phyloP scores from a whole-genome alignment of 257 asterid genomes.

The Solanum lycopersicoides region DNA sequence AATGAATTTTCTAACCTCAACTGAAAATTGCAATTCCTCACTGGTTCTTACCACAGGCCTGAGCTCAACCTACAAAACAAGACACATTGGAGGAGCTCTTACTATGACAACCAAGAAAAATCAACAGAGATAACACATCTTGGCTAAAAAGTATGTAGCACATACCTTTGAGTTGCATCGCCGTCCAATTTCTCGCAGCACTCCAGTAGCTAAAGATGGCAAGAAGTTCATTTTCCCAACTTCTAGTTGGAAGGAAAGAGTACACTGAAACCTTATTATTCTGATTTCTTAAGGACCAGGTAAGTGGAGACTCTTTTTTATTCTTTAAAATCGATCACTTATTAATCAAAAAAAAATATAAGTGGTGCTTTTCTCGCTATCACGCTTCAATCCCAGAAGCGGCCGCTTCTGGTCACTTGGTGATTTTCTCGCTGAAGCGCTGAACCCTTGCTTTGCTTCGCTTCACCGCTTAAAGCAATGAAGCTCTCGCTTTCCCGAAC shows the following conservation, averaged over 20 bases:
- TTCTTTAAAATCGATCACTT: not conserved
- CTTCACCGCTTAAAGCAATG: not conserved
- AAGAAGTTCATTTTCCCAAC: conserved; percentile 36
- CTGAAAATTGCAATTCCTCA: conserved; percentile 65
- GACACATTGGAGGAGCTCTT: not conserved
- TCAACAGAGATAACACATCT: not conserved
- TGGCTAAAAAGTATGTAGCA: not conserved
- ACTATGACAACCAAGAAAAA: not conserved
- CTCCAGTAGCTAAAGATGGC: conserved; percentile 53
- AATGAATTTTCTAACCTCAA: conserved; percentile 54
- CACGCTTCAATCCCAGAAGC: too few relatives aligned
- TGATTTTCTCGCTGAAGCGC: not conserved
- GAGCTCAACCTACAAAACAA: conserved; percentile 63
- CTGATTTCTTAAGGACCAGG: too few relatives aligned
- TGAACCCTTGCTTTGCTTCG: not conserved
- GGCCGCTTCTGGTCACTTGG: too few relatives aligned
- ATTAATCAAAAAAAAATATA: too few relatives aligned
- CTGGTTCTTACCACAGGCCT: conserved; percentile 59
- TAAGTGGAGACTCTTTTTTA: not conserved
- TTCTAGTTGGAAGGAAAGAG: conserved; percentile 24
- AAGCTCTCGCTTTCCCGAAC: not conserved
- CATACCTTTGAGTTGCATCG: conserved; percentile 82
- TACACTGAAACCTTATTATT: not conserved
- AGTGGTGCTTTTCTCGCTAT: not conserved
- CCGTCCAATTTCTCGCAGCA: conserved; percentile 83